Base-by-base conservation (phyloP, 2,329 filamentous ascomycete genomes). In the Aspergillus candidus region DNA sequence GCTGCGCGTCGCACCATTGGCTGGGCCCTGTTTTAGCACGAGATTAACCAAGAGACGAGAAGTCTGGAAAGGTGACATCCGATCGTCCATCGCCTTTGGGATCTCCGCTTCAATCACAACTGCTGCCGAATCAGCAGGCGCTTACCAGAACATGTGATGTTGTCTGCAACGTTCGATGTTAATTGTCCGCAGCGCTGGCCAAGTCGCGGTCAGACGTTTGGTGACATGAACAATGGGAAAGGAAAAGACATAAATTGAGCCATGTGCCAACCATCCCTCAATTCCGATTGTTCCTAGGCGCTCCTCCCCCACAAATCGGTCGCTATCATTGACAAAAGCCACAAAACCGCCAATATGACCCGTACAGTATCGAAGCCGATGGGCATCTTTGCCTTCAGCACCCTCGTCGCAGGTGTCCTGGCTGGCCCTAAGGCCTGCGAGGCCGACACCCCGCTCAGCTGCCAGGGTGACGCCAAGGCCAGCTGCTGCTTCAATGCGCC, bases 401-500 rank as follows among this genome's bases (percentile, higher is more conserved):
- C 57, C 11, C 22, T 57, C 13, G 34, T 51, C 40, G 43, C 53
- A 8, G 48, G 55, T n/a, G 53, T 48, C 10, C 47, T 53, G 14
- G 61, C 58, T 30, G 39, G 44, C 36, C 49, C 62, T 6, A 48
- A 60, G 36, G 51, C 55, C 15, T 69, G 64, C 45, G 49, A 53
- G 33, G 53, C 48, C 35, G 48, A 68, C 48, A 64, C 66, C 6
- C 71, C 73, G 46, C 58, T 79, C 40, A 80, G 76, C 56, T 81
- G 78, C 55, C 73, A 77, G 43, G 78, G 77, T 55, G 73, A 72
- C 4, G 65, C 62, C 3, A 67, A 72, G 35, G 43, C 67, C 53
- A 63, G 73, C 3, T 82, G 78, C 65, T 82, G 78, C 67, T 79
- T 76, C 67, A 78, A 80, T 49, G 65, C 70, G 11, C 78, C 78